Evolutionary conservation across 495 filamentous ascomycete genomes (phyloP).

Genomic region (Schizothecium vesticola): DNA sequence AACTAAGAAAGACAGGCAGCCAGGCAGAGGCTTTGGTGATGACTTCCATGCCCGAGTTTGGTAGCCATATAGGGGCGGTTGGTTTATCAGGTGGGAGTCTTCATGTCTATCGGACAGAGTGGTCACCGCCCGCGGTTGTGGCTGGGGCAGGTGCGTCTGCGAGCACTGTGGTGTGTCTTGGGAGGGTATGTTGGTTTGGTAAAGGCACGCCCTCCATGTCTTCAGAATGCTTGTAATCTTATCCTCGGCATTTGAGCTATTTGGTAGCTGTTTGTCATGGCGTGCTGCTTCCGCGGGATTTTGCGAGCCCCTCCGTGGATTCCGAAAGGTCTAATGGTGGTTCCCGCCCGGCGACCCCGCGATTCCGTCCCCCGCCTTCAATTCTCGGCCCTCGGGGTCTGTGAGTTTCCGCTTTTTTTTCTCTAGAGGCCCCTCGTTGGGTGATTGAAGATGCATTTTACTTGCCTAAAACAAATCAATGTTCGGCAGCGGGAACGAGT

Average conservation of each 20-base stretch:
- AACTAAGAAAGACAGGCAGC: too few relatives aligned
- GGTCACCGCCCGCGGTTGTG: not conserved
- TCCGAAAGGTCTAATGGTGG: not conserved
- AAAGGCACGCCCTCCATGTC: not conserved
- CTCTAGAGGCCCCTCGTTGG: not conserved
- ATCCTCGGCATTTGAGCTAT: not conserved
- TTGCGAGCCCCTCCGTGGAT: not conserved
- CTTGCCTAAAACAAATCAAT: not conserved
- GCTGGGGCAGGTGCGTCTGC: not conserved
- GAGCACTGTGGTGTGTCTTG: not conserved
- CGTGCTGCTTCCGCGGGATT: not conserved
- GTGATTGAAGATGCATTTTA: not conserved
- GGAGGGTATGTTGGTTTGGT: not conserved
- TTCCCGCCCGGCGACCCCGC: not conserved
- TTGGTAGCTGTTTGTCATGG: not conserved
- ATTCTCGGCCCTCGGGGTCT: not conserved
- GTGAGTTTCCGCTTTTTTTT: not conserved
- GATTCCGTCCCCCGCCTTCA: not conserved
- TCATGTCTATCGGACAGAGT: not conserved
- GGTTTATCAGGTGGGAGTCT: too few relatives aligned
- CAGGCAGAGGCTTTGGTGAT: not conserved
- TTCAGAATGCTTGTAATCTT: not conserved
- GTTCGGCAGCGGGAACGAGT: not conserved
- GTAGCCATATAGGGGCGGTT: not conserved
- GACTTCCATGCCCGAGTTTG: not conserved